A percentile compares a stretch with the other conserved stretches of the same genome.
Evolutionary conservation across 371 early-diverging fungal genomes (phyloP).

Genomic region (Lichtheimia ramosa): DNA sequence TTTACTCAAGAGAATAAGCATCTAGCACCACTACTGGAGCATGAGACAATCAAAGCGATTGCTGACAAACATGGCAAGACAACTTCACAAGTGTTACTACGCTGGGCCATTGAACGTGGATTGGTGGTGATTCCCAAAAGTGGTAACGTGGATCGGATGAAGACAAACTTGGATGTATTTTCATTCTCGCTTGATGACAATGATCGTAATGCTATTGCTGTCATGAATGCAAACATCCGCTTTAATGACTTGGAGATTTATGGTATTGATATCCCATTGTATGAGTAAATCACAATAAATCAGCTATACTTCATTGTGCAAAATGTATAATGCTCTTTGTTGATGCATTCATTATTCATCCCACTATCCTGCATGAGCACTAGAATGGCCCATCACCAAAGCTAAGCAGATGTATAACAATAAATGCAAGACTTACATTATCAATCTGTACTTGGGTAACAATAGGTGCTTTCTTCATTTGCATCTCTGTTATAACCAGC

Average conservation of each 20-base stretch:
- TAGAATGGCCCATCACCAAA: too few relatives aligned
- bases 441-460: too few relatives aligned
- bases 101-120: conserved; percentile 48
- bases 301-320: too few relatives aligned
- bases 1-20: conserved; percentile 1
- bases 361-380: too few relatives aligned
- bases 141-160: conserved; percentile 37
- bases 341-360: too few relatives aligned
- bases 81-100: conserved; percentile 44
- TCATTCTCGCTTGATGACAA: conserved; percentile 17
- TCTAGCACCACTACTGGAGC: conserved; percentile 20
- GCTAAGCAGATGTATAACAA: too few relatives aligned
- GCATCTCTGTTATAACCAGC: too few relatives aligned
- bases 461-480: too few relatives aligned
- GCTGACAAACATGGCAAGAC: conserved; percentile 34
- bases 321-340: too few relatives aligned
- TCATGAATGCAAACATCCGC: conserved; percentile 16
- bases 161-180: conserved; percentile 19
- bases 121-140: conserved; percentile 63
- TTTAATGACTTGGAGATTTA: conserved; percentile 22
- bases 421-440: too few relatives aligned
- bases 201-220: conserved; percentile 11
- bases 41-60: conserved; percentile 31
- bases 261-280: conserved; percentile 37
- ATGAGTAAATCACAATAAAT: conserved; percentile 18